Evolutionary conservation across 164 flowering plant genomes (phyloP).

Genomic region (Stephania japonica): DNA sequence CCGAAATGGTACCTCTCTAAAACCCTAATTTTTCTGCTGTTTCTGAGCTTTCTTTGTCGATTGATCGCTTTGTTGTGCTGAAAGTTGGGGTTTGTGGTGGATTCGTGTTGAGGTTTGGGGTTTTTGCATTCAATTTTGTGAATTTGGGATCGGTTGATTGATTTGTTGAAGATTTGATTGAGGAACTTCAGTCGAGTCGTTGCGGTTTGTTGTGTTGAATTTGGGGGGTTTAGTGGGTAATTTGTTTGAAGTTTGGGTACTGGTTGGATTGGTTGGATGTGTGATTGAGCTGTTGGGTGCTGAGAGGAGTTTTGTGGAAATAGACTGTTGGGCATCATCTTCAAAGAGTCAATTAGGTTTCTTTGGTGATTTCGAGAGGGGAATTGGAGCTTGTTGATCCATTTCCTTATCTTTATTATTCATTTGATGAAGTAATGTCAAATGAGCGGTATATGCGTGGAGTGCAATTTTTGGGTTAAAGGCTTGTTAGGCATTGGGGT

Average conservation of each 20-base stretch:
- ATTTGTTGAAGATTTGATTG: neutral
- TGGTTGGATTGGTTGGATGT: neutral
- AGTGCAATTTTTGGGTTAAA: neutral
- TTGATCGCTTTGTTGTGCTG: neutral
- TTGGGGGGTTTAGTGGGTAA: neutral
- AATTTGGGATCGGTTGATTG: neutral
- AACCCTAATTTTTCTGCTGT: neutral
- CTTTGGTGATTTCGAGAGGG: neutral
- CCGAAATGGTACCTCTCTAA: constrained; percentile 8
- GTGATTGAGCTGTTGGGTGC: neutral
- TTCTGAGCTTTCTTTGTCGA: neutral
- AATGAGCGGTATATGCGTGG: neutral
- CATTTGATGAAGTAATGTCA: neutral
- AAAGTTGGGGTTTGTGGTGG: neutral
- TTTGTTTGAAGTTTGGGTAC: neutral
- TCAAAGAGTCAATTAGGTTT: neutral
- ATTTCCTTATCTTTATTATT: neutral
- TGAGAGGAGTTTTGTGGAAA: neutral
- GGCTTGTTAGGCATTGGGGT: neutral
- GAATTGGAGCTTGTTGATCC: neutral
- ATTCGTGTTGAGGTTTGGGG: neutral
- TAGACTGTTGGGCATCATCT: neutral
- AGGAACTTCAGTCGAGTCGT: neutral
- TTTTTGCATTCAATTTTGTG: neutral
- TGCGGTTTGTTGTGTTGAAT: neutral